A percentile compares a stretch with the other conserved stretches of the same genome.
Evolutionary conservation across 2,329 filamentous ascomycete species (phyloP).

Genomic region (Nothophaeocryptopus gaeumannii): DNA sequence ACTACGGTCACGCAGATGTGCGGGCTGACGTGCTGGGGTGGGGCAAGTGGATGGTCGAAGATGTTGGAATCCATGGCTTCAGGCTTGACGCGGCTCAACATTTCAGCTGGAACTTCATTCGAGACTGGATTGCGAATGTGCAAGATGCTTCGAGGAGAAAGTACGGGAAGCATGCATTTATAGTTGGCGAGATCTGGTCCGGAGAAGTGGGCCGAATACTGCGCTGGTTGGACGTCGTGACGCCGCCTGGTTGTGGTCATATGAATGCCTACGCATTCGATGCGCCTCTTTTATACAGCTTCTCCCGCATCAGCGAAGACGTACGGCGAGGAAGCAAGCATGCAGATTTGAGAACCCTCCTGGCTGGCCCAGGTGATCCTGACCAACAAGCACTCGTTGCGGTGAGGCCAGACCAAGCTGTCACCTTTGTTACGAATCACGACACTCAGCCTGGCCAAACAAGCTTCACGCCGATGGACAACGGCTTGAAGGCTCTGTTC

Average conservation of each 20-base stretch:
- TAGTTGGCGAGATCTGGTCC: slow-evolving; percentile 70
- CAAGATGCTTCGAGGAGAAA: slow-evolving; percentile 42
- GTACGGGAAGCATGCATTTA: slow-evolving; percentile 53
- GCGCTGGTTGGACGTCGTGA: slow-evolving; percentile 47
- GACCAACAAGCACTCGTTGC: slow-evolving; percentile 20
- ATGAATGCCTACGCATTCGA: slow-evolving; percentile 60
- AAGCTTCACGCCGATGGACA: slow-evolving; percentile 60
- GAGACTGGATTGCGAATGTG: slow-evolving; percentile 60
- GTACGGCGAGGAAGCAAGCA: slow-evolving; percentile 40
- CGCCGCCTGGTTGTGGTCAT: slow-evolving; percentile 41
- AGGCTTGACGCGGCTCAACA: slow-evolving; percentile 72
- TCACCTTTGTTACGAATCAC: slow-evolving; percentile 69
- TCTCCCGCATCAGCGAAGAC: slow-evolving; percentile 57
- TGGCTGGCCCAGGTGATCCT: slow-evolving; percentile 19
- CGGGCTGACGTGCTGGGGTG: slow-evolving; percentile 62
- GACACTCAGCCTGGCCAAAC: slow-evolving; percentile 66
- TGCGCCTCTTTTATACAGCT: slow-evolving; percentile 66
- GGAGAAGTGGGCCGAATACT: slow-evolving; percentile 56
- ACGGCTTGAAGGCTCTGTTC: slow-evolving; percentile 68
- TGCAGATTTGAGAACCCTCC: slow-evolving; percentile 56
- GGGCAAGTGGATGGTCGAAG: slow-evolving; percentile 64
- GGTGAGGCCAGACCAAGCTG: slow-evolving; percentile 27
- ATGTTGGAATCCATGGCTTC: slow-evolving; percentile 63
- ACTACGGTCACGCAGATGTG: slow-evolving; percentile 64
- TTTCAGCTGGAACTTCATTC: slow-evolving; percentile 65